Evolutionary conservation across 1,284 basidiomycete genomes (phyloP).

Genomic region (Trichosporon sp.): DNA sequence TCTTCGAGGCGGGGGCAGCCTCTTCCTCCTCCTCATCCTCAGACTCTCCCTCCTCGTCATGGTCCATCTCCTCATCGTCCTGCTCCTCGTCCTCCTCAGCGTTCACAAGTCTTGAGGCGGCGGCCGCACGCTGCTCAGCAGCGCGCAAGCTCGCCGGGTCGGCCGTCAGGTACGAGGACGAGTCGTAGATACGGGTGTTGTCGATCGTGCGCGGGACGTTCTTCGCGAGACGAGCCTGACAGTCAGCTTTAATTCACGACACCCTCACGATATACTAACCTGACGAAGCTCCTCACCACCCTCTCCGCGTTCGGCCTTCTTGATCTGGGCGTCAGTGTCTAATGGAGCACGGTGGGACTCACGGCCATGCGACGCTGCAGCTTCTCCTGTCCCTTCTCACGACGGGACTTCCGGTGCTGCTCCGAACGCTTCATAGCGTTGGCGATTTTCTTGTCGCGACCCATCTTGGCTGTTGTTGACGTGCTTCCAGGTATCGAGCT

Average conservation of each 20-base stretch:
- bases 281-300: constrained; percentile 48
- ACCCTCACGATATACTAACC: constrained; percentile 32
- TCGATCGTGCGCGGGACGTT: constrained; percentile 92
- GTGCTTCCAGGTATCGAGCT: constrained; percentile 5
- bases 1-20: constrained; percentile 51
- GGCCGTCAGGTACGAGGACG: constrained; percentile 71
- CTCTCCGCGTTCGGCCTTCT: constrained; percentile 49
- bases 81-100: constrained; percentile 28
- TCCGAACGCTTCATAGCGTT: constrained; percentile 85
- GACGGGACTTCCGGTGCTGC: constrained; percentile 71
- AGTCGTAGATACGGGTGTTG: constrained; percentile 87
- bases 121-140: constrained; percentile 45
- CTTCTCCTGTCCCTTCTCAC: constrained; percentile 77
- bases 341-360: constrained; percentile 34
- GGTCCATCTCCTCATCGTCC: constrained; percentile 33
- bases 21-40: constrained; percentile 59
- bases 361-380: constrained; percentile 78
- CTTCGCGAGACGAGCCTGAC: constrained; percentile 75
- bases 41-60: constrained; percentile 56
- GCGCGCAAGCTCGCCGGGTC: constrained; percentile 61
- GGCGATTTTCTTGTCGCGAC: constrained; percentile 62
- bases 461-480: constrained; percentile 40
- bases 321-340: constrained; percentile 36
- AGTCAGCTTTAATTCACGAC: constrained; percentile 14
- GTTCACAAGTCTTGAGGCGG: constrained; percentile 45